Base-by-base conservation (phyloP, 1,284 basidiomycete genomes). In the Ustilago nuda region DNA sequence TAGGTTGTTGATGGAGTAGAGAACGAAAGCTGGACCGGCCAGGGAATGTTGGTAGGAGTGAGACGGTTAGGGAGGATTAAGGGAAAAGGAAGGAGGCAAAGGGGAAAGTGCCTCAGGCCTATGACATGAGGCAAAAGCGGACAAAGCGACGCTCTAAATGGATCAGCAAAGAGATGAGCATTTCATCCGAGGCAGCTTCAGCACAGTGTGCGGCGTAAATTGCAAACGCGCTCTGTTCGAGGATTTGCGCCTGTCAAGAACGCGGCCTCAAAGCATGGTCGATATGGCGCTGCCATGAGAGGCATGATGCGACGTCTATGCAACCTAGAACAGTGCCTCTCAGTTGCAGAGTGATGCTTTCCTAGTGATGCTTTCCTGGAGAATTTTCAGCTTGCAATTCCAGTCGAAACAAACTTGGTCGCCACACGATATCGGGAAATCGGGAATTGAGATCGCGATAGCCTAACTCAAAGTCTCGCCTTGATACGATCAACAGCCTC, bases 21-120 rank as follows among this genome's bases (percentile, higher is more conserved):
- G 27, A 13, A 23, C 15, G 48, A 50, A 30, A 50, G 27, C 30
- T 62, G 60, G 61, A 35, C 61, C 61, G 41, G 61, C 61, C 53
- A 56, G 27, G 30, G 27, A 30, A 12, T 32, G 48, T 45, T 45
- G 43, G n/a, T 45, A 15, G 17, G 6, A 19, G 43, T 8, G 8
- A 19, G 43, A 7, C 5, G 3, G 19, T 7, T 3, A 30, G 8
- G 39, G 27, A 50, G 13, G n/a, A 5, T 1, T 11, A 17, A 32
- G 4, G 32, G 17, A 30, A 36, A 39, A 8, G 50, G 30, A 33
- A 52, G 23, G 33, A 17, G 27, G n/a, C 23, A 36, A 13, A 19
- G 33, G 33, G 23, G 13, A 37, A 17, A 27, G 9, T 9, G 45
- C 4, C 45, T 48, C 45, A 19, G 30, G 27, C 9, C 15, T 4